Evolutionary conservation across 2,329 filamentous ascomycete genomes (phyloP), one percentile per base, ranked within the genome.

Genomic region (Biscogniauxia mediterranea): DNA sequence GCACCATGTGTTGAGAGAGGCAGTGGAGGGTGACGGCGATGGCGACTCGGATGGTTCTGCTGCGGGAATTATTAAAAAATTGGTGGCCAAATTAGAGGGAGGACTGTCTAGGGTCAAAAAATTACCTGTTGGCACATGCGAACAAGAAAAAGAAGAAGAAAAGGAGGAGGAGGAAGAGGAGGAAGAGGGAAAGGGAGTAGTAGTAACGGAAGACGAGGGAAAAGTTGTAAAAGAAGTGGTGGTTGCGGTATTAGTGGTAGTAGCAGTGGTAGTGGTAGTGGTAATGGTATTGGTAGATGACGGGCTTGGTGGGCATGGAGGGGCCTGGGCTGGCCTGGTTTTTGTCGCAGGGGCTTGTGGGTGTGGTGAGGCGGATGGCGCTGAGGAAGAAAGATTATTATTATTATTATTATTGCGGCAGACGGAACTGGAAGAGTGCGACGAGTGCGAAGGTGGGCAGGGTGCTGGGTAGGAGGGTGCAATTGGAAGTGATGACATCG

Each of bases 401-500:
- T 46, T 46, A 46, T n/a, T 46, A n/a, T 46, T 46, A 11, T 15
- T 38, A 9, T 46, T 46, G 38, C 13, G 13, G 38, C 23, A 5
- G 23, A 23, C 5, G 23, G 23, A 23, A 23, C 11, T 52, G 60
- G 60, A 50, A 50, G 63, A 60, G 42, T 59, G 49, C n/a, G 23
- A 23, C n/a, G 23, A 23, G 23, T 23, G 23, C 23, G 58, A 61
- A 42, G 20, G 46, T 58, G 55, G 61, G 54, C 52, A 60, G 58
- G 58, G 56, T 56, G 56, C 53, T 17, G 58, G 32, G 50, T 58
- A 56, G 54, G 60, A 62, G 54, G 51, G 51, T 32, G 55, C 56
- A 38, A 32, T 55, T 52, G 55, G 56, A 52, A 32, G 63, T 61
- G 65, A 67, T 67, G 65, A 67, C 63, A 67, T 67, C 65, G 65